Conservation (phyloP, 176 grass and related monocot genomes). For the Musa beccarii region DNA sequence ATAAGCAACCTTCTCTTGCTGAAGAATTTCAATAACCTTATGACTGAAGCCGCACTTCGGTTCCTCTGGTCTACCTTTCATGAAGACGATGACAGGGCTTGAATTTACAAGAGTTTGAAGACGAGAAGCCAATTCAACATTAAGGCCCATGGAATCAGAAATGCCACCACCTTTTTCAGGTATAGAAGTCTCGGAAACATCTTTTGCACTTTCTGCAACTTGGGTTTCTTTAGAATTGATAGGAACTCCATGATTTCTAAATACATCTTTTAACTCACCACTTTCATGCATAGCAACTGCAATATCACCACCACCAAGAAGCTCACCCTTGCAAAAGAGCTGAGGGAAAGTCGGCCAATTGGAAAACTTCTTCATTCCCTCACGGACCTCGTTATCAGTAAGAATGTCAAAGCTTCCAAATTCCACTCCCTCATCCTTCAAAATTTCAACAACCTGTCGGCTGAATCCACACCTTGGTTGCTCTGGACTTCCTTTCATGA, state of each 20-base stretch:
- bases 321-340: constrained; percentile 27
- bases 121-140: constrained; percentile 13
- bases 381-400: constrained; percentile 20
- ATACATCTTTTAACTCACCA: constrained; percentile 26
- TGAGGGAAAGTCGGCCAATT: constrained; percentile 30
- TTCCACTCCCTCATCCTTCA: constrained; percentile 9
- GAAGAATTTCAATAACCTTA: constrained; percentile 24
- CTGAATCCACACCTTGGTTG: constrained; percentile 19
- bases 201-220: neutral
- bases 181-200: neutral
- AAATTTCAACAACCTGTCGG: constrained; percentile 6
- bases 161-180: neutral
- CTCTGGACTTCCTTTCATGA: constrained; percentile 21
- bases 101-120: constrained; percentile 23
- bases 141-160: constrained; percentile 16
- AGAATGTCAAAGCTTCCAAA: constrained; percentile 32
- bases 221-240: neutral
- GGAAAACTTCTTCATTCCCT: constrained; percentile 27
- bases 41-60: constrained; percentile 13
- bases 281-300: constrained; percentile 28
- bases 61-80: constrained; percentile 19
- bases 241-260: constrained; percentile 20
- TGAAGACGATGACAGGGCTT: constrained; percentile 25
- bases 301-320: constrained; percentile 33
- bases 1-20: constrained; percentile 16